phyloP scores from a whole-genome alignment of 768 basidiomycete genomes.

The Dioszegia hungarica region DNA sequence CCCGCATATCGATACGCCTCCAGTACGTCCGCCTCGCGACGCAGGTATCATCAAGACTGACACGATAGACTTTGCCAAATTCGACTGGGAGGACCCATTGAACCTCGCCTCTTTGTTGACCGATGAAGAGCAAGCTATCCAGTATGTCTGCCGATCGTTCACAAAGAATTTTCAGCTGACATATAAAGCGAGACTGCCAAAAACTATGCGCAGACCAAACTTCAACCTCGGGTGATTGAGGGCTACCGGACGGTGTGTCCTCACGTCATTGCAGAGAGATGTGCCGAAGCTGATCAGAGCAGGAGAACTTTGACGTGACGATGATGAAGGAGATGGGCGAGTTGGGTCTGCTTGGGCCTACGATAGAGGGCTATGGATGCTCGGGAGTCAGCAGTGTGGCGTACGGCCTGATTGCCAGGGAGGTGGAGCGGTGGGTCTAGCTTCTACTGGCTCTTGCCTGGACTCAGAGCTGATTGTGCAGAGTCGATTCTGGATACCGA shows the following conservation, averaged over 20 bases:
- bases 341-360: slow-evolving; percentile 83
- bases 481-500: slow-evolving; percentile 93
- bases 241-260: slow-evolving; percentile 82
- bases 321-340: slow-evolving; percentile 88
- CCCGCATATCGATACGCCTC: not conserved
- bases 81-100: slow-evolving; percentile 63
- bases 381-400: slow-evolving; percentile 87
- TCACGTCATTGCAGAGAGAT: slow-evolving; percentile 22
- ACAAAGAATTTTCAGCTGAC: slow-evolving; percentile 3
- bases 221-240: slow-evolving; percentile 80
- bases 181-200: slow-evolving; percentile 61
- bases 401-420: slow-evolving; percentile 87
- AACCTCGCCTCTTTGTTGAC: slow-evolving; percentile 72
- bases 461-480: slow-evolving; percentile 42
- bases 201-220: slow-evolving; percentile 60
- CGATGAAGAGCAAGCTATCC: slow-evolving; percentile 82
- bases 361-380: slow-evolving; percentile 88
- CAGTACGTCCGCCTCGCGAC: not conserved
- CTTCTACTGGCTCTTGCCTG: not conserved
- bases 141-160: slow-evolving; percentile 54
- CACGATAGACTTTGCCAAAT: not conserved
- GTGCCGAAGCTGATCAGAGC: not conserved
- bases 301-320: slow-evolving; percentile 66
- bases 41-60: not conserved
- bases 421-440: slow-evolving; percentile 70